Evolutionary conservation across 768 basidiomycete species (phyloP).

Genomic region (Amylocystis lapponica): DNA sequence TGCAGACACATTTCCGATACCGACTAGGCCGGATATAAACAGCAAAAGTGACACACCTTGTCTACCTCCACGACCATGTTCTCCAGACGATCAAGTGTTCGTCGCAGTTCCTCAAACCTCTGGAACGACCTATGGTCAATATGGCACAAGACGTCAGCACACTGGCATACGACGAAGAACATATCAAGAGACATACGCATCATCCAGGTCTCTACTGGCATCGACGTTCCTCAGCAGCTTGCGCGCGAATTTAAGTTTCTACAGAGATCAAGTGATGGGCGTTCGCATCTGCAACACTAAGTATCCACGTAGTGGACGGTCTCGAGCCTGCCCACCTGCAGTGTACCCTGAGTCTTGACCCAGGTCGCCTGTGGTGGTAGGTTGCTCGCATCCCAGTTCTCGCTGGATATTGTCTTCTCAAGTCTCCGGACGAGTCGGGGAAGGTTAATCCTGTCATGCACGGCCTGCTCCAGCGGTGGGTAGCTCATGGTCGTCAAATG

Average conservation of each 20-base stretch:
- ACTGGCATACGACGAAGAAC: too few species aligned
- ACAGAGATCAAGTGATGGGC: slow-evolving; percentile 24
- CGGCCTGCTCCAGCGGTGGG: slow-evolving; percentile 13
- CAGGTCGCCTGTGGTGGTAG: slow-evolving; percentile 28
- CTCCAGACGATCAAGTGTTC: slow-evolving; percentile 53
- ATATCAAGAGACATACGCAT: neutral
- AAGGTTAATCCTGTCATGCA: slow-evolving; percentile 67
- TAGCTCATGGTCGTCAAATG: neutral
- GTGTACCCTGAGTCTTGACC: slow-evolving; percentile 48
- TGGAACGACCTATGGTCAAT: too few species aligned
- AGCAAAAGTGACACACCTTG: slow-evolving; percentile 37
- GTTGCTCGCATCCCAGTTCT: slow-evolving; percentile 27
- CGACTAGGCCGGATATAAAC: too few species aligned
- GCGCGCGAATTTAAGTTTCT: slow-evolving; percentile 50
- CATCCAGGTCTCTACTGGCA: slow-evolving; percentile 38
- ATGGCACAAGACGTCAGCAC: too few species aligned
- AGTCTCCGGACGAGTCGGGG: slow-evolving; percentile 53
- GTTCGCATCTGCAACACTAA: neutral
- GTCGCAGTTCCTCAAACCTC: slow-evolving; percentile 38
- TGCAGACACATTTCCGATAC: too few species aligned
- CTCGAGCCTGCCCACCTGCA: slow-evolving; percentile 42
- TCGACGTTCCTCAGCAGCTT: slow-evolving; percentile 56
- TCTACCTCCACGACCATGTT: slow-evolving; percentile 44
- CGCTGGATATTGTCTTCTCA: slow-evolving; percentile 43
- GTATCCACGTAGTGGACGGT: neutral